phyloP scores from a whole-genome alignment of 441 rosid species.

The Eutrema salsugineum region DNA sequence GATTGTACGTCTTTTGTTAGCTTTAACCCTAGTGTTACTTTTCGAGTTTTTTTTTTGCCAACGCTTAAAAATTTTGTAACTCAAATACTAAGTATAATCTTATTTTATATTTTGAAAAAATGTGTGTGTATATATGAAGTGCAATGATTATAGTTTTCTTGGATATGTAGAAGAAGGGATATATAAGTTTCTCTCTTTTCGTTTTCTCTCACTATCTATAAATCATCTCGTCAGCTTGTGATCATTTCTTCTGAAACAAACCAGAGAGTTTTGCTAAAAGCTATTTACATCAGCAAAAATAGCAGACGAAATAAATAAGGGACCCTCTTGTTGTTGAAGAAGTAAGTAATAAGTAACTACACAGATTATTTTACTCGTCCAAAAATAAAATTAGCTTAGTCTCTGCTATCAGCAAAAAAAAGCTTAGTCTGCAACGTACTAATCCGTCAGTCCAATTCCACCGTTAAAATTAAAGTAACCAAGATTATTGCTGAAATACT shows the following conservation, averaged over 20 bases:
- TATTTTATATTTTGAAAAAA: too few species aligned
- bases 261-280: slow-evolving; percentile 5
- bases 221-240: slow-evolving; percentile 46
- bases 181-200: slow-evolving; percentile 28
- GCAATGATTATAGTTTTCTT: slow-evolving; percentile 22
- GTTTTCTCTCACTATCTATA: slow-evolving; percentile 36
- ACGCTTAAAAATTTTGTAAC: background rate
- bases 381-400: too few species aligned
- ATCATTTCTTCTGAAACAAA: slow-evolving; percentile 39
- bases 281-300: background rate
- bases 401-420: too few species aligned
- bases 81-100: too few species aligned
- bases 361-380: too few species aligned
- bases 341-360: background rate
- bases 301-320: background rate
- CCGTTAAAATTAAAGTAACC: too few species aligned
- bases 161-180: slow-evolving; percentile 11
- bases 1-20: background rate
- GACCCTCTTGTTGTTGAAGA: background rate
- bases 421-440: too few species aligned
- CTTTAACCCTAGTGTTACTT: background rate
- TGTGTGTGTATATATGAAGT: background rate
- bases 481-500: too few species aligned
- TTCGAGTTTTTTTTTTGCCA: background rate
- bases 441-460: too few species aligned